A percentile compares a stretch with the other conserved stretches of the same genome.
Conservation (phyloP, 345 rosid genomes). For the Syzygium oleosum region DNA sequence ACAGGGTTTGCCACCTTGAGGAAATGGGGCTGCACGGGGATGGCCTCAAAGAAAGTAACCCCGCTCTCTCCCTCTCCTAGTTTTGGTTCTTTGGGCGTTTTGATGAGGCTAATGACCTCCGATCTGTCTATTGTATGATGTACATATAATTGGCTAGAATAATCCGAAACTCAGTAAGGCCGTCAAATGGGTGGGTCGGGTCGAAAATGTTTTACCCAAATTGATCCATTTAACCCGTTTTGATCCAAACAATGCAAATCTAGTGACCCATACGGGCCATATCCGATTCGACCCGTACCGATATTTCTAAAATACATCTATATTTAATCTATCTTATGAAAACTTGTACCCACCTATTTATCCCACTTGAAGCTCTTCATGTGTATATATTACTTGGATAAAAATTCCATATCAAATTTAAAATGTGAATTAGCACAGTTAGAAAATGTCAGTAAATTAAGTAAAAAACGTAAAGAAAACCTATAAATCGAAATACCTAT, state of each 20-base stretch:
- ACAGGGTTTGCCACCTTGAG: no score
- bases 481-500: not conserved
- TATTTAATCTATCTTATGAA: not conserved
- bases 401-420: not conserved
- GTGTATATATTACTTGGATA: not conserved
- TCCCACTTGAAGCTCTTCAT: not conserved
- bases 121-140: no score
- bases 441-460: not conserved
- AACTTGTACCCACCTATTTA: not conserved
- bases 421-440: not conserved
- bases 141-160: no score
- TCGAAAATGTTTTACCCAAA: no score
- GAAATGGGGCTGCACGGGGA: no score
- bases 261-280: fast-evolving
- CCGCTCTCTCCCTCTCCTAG: not conserved
- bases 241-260: not conserved
- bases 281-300: fast-evolving
- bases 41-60: no score
- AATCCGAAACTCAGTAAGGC: no score
- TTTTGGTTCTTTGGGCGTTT: no score
- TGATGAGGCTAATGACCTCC: no score
- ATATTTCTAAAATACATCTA: not conserved
- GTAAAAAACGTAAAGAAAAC: not conserved
- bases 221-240: no score
- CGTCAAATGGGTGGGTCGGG: fast-evolving